Percentiles rank a stretch among this genome's conserved stretches.
phyloP scores from a whole-genome alignment of 2,329 filamentous ascomycete genomes.

The Verticillium nubilum region DNA sequence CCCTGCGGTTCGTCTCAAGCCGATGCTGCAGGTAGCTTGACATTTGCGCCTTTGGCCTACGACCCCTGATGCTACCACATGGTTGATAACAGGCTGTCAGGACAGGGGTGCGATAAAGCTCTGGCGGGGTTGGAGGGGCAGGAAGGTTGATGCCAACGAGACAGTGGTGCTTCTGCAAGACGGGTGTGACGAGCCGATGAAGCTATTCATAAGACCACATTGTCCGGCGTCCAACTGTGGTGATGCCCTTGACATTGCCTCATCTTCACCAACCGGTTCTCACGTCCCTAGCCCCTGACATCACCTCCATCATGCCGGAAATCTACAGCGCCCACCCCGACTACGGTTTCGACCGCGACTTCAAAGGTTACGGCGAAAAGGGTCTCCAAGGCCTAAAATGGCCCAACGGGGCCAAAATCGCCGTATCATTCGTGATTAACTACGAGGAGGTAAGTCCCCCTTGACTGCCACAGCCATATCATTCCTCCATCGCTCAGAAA shows the following conservation, averaged over 20 bases:
- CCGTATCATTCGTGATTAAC: conserved; percentile 39
- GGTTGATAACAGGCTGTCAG: background rate
- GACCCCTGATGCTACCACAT: background rate
- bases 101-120: background rate
- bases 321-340: conserved; percentile 20
- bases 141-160: background rate
- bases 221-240: background rate
- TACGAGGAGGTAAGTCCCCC: conserved; percentile 31
- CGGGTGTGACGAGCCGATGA: background rate
- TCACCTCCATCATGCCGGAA: conserved; percentile 17
- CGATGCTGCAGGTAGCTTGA: background rate
- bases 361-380: conserved; percentile 33
- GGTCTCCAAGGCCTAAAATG: conserved; percentile 27
- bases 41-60: no score
- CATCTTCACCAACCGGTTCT: background rate
- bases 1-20: background rate
- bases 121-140: background rate
- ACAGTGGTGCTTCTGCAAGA: background rate
- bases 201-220: background rate
- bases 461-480: background rate
- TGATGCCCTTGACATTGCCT: background rate
- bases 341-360: conserved; percentile 23
- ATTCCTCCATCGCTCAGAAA: background rate
- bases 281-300: background rate
- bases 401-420: conserved; percentile 36